Evolutionary conservation across 306 rosid genomes (phyloP), one percentile per base, ranked within the genome.

Genomic region (Biancaea sappan): DNA sequence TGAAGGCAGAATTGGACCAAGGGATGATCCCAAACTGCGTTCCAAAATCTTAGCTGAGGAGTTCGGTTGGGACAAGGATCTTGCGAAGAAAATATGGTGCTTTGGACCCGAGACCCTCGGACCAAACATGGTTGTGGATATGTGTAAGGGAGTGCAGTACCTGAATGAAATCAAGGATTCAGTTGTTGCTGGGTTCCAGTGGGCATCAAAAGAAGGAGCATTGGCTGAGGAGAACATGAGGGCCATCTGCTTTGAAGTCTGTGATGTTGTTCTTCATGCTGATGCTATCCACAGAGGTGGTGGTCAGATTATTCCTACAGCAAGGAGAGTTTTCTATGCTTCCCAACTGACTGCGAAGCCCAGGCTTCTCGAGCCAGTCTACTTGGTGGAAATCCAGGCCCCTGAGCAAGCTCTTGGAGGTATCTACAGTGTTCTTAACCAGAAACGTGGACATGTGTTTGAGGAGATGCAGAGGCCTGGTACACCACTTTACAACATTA

Each of bases 171-270:
- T 91, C 66, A 89, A 88, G 89, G 97, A 91, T n/a, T 87, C 97
- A 0, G 97, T 91, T 0, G 93, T 89, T 65, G 92, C 94, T 35
- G 97, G 97, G 0, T 91, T 91, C 80, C 90, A 88, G 78, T 90
- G 94, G 96, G 97, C 97, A 7, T 86, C 97, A 12, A 92, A 92
- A 41, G 97, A 92, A 82, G 97, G 97, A 64, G 92, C 88, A 2
- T 47, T 92, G 86, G 86, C 92, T 0, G 96, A 92, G 37, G 98
- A 91, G 25, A 88, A 91, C 82, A 91, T 91, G 97, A 87, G 97
- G 29, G 94, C 70, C 58, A 82, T 91, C 28, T 88, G 94, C 73
- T 91, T 85, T 76, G 96, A 88, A 74, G 92, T 91, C 0, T 91
- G 96, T 35, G 94, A 91, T 88, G 94, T 88, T 0, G 90, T 91